phyloP scores from a whole-genome alignment of 2,329 filamentous ascomycete species.

The Chaetomiaceae sp. region DNA sequence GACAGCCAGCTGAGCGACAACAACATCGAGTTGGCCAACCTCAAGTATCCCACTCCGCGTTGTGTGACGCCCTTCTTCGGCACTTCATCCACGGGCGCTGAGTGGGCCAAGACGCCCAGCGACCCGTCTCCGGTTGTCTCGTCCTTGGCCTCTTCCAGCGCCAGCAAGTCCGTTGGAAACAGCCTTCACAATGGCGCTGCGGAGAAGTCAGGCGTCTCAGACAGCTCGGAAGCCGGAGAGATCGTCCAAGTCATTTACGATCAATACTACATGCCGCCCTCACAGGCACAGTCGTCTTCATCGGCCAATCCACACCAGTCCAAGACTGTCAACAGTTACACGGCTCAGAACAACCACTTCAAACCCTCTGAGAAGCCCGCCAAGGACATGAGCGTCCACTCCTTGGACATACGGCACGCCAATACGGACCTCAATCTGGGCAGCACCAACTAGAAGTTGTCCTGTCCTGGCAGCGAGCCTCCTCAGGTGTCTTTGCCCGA shows the following conservation, averaged over 20 bases:
- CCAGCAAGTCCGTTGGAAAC: neutral
- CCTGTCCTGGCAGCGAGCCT: neutral
- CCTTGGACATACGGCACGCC: neutral
- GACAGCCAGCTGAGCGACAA: conserved; percentile 1
- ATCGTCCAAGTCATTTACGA: conserved; percentile 33
- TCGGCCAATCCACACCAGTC: neutral
- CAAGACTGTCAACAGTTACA: neutral
- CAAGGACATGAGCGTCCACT: neutral
- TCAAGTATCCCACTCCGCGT: conserved; percentile 4
- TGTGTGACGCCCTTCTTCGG: neutral
- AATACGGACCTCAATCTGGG: neutral
- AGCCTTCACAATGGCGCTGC: neutral
- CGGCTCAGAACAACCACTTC: neutral
- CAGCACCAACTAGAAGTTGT: conserved; percentile 5
- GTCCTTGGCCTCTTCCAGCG: neutral
- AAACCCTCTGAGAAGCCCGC: neutral
- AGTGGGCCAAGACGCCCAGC: neutral
- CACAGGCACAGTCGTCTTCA: conserved; percentile 6
- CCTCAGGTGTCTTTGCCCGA: conserved; percentile 10
- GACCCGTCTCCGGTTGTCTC: neutral
- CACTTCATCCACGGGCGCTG: neutral
- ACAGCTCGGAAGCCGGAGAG: conserved; percentile 23
- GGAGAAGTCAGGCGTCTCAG: neutral
- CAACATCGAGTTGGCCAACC: conserved; percentile 9
- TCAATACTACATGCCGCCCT: conserved; percentile 26